Percentiles rank a stretch among this genome's conserved stretches.
Conservation (phyloP, 2,329 filamentous ascomycete genomes). For the Rhynchosporium graminicola region DNA sequence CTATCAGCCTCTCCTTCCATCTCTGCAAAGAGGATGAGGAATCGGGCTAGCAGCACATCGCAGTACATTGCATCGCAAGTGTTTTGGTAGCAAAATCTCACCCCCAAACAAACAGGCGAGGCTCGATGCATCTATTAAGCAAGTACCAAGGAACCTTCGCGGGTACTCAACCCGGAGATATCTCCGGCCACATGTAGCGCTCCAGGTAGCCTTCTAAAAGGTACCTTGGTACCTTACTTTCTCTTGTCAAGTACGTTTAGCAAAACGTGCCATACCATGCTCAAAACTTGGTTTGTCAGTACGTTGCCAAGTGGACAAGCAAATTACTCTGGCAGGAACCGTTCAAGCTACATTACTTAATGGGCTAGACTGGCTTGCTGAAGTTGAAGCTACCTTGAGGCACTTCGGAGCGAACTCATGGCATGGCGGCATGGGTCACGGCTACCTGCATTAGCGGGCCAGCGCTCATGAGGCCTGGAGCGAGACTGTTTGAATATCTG, state of each 20-base stretch:
- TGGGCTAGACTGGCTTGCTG: conserved; percentile 5
- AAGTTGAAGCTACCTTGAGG: background rate
- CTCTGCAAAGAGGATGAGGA: background rate
- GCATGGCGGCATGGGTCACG: background rate
- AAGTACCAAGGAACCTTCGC: background rate
- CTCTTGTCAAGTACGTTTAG: background rate
- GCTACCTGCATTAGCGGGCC: conserved; percentile 8
- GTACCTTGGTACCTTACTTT: background rate
- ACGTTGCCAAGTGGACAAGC: conserved; percentile 16
- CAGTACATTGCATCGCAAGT: background rate
- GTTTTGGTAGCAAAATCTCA: background rate
- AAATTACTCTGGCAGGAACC: background rate
- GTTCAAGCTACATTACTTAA: background rate
- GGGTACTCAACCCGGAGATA: background rate
- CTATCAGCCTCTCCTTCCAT: background rate
- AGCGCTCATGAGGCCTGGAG: conserved; percentile 12
- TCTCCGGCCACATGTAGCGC: background rate
- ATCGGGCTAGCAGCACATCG: background rate
- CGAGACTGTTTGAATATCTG: conserved; percentile 28
- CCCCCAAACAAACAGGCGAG: background rate
- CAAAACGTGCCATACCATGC: background rate
- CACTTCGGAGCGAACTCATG: conserved; percentile 4
- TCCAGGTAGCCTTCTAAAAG: background rate
- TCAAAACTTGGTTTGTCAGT: background rate
- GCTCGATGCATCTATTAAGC: conserved; percentile 2